phyloP scores from a whole-genome alignment of 257 asterid genomes.

The Parsonsia alboflavescens region DNA sequence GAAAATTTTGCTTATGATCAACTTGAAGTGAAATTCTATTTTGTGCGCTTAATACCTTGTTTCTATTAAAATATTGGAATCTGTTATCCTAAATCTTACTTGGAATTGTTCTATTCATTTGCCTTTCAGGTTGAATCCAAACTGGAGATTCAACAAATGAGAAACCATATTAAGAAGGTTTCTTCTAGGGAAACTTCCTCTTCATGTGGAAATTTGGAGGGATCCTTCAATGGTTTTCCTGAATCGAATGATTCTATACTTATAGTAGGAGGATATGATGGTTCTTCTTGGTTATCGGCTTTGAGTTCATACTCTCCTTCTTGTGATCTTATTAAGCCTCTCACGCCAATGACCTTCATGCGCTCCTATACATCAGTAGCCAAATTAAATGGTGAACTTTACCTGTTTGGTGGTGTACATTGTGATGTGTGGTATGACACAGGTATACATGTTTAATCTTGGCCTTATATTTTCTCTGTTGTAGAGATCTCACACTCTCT shows the following conservation, averaged over 20 bases:
- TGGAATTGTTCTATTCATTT: slow-evolving; percentile 4
- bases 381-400: slow-evolving; percentile 46
- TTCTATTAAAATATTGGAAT: not conserved
- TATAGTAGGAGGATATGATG: slow-evolving; percentile 65
- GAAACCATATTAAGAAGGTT: slow-evolving; percentile 21
- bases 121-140: slow-evolving; percentile 40
- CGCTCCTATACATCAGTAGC: slow-evolving; percentile 45
- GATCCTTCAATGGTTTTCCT: slow-evolving; percentile 3
- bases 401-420: slow-evolving; percentile 48
- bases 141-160: slow-evolving; percentile 35
- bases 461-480: slow-evolving; percentile 2
- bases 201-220: slow-evolving; percentile 18
- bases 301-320: slow-evolving; percentile 40
- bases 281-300: slow-evolving; percentile 39
- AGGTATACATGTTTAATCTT: slow-evolving; percentile 36
- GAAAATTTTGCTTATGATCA: no score
- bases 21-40: no score
- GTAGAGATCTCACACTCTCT: slow-evolving; percentile 5
- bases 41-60: no score
- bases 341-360: slow-evolving; percentile 37
- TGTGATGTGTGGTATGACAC: slow-evolving; percentile 43
- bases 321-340: slow-evolving; percentile 32
- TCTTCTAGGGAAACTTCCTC: slow-evolving; percentile 24
- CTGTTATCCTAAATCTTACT: not conserved
- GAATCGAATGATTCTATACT: slow-evolving; percentile 26